Conservation (phyloP, 2,329 filamentous ascomycete genomes). For the Fusarium mangiferae region DNA sequence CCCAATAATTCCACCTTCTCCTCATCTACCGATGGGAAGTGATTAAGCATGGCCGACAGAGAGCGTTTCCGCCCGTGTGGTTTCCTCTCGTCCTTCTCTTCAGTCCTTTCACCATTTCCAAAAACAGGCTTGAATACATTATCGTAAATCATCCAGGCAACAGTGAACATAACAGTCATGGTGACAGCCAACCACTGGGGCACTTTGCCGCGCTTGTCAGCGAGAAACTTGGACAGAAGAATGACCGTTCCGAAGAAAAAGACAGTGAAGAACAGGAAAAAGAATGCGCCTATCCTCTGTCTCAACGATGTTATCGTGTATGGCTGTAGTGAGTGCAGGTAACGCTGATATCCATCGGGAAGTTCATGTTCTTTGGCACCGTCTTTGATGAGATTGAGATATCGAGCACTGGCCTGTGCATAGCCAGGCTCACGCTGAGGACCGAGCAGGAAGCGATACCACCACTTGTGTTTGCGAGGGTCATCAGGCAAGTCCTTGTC, state of each 20-base stretch:
- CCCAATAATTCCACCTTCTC: slow-evolving; percentile 40
- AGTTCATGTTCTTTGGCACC: slow-evolving; percentile 85
- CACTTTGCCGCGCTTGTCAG: slow-evolving; percentile 72
- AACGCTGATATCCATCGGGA: slow-evolving; percentile 79
- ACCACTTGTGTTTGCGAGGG: slow-evolving; percentile 54
- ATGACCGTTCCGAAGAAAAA: slow-evolving; percentile 67
- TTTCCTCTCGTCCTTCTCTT: slow-evolving; percentile 40
- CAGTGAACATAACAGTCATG: slow-evolving; percentile 62
- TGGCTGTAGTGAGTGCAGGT: slow-evolving; percentile 74
- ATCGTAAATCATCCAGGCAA: slow-evolving; percentile 60
- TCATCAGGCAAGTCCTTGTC: slow-evolving; percentile 46
- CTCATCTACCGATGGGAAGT: slow-evolving; percentile 27
- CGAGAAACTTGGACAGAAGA: slow-evolving; percentile 56
- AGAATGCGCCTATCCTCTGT: slow-evolving; percentile 72
- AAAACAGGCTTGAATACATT: slow-evolving; percentile 68
- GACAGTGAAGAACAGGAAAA: slow-evolving; percentile 70
- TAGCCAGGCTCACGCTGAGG: slow-evolving; percentile 72
- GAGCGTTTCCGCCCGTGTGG: slow-evolving; percentile 4
- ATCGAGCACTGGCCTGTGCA: slow-evolving; percentile 85
- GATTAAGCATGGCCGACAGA: slow-evolving; percentile 13
- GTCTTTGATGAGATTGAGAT: slow-evolving; percentile 80
- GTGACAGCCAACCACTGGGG: slow-evolving; percentile 73
- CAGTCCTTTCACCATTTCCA: slow-evolving; percentile 84
- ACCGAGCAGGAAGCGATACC: slow-evolving; percentile 57
- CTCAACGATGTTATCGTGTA: slow-evolving; percentile 75